Evolutionary conservation across 805 yeast species (phyloP).

Genomic region (Candida gorgasii): DNA sequence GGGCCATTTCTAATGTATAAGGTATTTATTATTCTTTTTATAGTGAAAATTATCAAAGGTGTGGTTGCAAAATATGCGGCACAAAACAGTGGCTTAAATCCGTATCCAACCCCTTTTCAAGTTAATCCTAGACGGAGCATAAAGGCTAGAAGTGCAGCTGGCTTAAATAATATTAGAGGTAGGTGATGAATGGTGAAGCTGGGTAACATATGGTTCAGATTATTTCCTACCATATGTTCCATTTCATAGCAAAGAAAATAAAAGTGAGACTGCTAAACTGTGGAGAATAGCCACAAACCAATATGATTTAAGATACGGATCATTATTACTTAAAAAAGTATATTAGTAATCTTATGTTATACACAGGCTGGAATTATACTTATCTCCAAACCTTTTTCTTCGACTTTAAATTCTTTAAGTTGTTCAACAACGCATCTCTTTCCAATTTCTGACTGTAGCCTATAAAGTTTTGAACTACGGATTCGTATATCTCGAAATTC

Average conservation of each 20-base stretch:
- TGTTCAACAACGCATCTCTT: constrained; percentile 45
- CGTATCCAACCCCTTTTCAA: no score
- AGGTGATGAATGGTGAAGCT: no score
- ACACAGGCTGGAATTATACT: not conserved
- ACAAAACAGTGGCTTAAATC: constrained; percentile 3
- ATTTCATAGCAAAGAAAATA: no score
- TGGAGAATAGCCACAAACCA: not conserved
- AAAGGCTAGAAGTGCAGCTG: no score
- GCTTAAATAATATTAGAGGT: no score
- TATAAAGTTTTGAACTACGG: constrained; percentile 84
- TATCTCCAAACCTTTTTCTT: constrained; percentile 14
- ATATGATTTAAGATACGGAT: not conserved
- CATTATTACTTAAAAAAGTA: not conserved
- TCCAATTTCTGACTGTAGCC: constrained; percentile 86
- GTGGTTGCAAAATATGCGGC: constrained; percentile 4
- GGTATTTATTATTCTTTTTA: not conserved
- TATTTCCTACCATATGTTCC: no score
- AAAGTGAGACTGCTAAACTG: no score
- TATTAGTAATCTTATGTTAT: not conserved
- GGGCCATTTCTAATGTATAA: constrained; percentile 12
- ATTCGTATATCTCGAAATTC: constrained; percentile 77
- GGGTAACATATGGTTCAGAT: no score
- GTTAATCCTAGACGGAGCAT: no score
- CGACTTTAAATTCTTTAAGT: constrained; percentile 28
- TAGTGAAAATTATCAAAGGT: not conserved